A percentile compares a stretch with the other conserved stretches of the same genome.
phyloP scores from a whole-genome alignment of 129 eudicot genomes.

The Artemisia argyi region DNA sequence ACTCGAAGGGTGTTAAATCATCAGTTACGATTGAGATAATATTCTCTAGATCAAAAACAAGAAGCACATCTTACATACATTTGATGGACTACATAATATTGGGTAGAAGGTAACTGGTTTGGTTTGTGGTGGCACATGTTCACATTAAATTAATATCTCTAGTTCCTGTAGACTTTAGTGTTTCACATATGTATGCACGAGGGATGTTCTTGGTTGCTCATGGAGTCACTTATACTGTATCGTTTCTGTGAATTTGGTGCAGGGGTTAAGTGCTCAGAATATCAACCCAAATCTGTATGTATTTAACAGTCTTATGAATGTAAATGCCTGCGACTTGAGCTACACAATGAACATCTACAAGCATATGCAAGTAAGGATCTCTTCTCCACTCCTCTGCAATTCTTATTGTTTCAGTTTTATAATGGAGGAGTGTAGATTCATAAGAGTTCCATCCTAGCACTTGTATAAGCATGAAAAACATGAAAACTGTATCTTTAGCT shows the following conservation, averaged over 20 bases:
- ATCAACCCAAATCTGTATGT: constrained; percentile 79
- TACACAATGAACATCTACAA: constrained; percentile 67
- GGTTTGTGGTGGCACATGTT: background rate
- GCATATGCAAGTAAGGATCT: constrained; percentile 77
- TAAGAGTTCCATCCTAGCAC: background rate
- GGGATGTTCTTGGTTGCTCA: constrained; percentile 18
- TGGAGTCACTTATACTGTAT: constrained; percentile 8
- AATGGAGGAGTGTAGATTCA: no score
- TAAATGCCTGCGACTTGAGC: constrained; percentile 72
- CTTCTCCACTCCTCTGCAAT: constrained; percentile 21
- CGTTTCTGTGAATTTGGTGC: constrained; percentile 34
- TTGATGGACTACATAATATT: no score
- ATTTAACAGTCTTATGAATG: constrained; percentile 96
- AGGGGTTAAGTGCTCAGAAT: constrained; percentile 64
- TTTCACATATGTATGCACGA: constrained; percentile 9
- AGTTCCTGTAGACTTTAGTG: constrained; percentile 7
- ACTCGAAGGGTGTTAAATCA: no score
- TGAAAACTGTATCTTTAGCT: background rate
- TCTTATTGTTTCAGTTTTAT: constrained; percentile 2
- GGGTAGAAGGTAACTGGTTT: no score
- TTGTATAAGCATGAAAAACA: background rate
- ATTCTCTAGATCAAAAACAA: no score
- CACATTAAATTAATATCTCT: constrained; percentile 10
- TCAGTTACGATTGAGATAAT: no score
- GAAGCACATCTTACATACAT: no score